Conservation (phyloP, 2,329 filamentous ascomycete genomes). For the Drechmeria coniospora region DNA sequence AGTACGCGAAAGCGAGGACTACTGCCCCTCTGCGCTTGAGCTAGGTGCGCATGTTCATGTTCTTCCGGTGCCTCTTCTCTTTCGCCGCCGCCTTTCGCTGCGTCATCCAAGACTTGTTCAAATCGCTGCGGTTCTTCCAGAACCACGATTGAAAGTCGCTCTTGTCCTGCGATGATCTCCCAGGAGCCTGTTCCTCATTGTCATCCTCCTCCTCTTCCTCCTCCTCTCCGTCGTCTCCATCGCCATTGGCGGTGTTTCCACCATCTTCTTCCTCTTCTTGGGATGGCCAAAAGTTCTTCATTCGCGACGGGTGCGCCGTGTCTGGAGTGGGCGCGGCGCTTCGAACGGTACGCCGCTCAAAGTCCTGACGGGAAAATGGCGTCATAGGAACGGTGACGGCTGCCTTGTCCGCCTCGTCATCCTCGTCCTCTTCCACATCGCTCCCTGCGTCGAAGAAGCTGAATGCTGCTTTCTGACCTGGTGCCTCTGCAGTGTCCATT, state of each 20-base stretch:
- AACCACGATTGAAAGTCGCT: constrained; percentile 52
- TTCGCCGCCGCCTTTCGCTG: constrained; percentile 47
- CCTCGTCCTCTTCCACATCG: constrained; percentile 28
- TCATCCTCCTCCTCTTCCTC: constrained; percentile 15
- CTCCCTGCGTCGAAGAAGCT: constrained; percentile 57
- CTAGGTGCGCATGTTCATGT: constrained; percentile 33
- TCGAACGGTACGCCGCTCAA: constrained; percentile 58
- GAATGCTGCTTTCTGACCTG: constrained; percentile 43
- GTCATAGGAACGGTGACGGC: constrained; percentile 49
- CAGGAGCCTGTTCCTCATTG: constrained; percentile 8
- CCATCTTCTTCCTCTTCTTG: constrained; percentile 23
- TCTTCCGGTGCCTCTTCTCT: constrained; percentile 52
- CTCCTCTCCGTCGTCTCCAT: constrained; percentile 14
- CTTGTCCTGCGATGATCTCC: constrained; percentile 11
- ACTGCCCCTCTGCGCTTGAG: background rate
- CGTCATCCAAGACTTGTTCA: constrained; percentile 52
- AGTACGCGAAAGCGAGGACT: background rate
- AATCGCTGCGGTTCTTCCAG: constrained; percentile 49
- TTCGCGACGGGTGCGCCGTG: constrained; percentile 60
- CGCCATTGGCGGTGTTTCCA: constrained; percentile 22
- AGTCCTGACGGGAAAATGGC: constrained; percentile 66
- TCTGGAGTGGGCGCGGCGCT: constrained; percentile 92
- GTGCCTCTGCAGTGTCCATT: constrained; percentile 14
- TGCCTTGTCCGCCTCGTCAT: constrained; percentile 22
- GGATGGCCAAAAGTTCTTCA: constrained; percentile 42